phyloP scores from a whole-genome alignment of 495 filamentous ascomycete species.

The Podospora bellae-mahoneyi region DNA sequence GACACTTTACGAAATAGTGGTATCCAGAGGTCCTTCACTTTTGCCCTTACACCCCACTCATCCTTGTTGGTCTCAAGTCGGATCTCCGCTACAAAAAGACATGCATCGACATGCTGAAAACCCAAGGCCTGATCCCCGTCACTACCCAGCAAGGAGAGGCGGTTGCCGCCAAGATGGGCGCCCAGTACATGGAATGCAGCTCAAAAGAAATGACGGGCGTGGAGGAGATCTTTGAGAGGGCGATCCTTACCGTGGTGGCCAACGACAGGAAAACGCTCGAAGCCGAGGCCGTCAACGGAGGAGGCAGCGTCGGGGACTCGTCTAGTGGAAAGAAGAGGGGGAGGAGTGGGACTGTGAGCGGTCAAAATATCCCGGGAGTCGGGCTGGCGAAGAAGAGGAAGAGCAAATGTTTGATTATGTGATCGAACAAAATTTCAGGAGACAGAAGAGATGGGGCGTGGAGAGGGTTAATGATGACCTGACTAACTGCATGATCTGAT shows the following conservation, averaged over 20 bases:
- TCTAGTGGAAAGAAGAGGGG: not conserved
- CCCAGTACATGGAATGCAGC: conserved; percentile 94
- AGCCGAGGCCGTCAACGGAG: conserved; percentile 34
- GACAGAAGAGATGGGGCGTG: conserved; percentile 7
- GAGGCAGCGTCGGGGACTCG: conserved; percentile 10
- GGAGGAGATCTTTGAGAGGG: conserved; percentile 87
- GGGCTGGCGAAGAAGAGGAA: conserved; percentile 53
- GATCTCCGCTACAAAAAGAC: conserved; percentile 91
- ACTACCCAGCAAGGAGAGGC: conserved; percentile 82
- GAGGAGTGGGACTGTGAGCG: conserved; percentile 15
- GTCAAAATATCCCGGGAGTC: conserved; percentile 23
- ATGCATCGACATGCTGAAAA: conserved; percentile 97
- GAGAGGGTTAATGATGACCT: conserved; percentile 20
- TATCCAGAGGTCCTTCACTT: conserved; percentile 99
- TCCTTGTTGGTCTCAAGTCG: conserved; percentile 93
- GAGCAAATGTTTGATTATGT: conserved; percentile 41
- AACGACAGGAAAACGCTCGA: conserved; percentile 56
- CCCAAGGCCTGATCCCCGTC: conserved; percentile 92
- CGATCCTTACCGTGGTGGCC: conserved; percentile 81
- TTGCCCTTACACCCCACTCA: conserved; percentile 92
- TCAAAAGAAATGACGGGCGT: conserved; percentile 96
- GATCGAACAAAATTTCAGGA: conserved; percentile 13
- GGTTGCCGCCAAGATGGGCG: conserved; percentile 89
- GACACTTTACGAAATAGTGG: conserved; percentile 59
- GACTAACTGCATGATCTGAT: conserved; percentile 6